Percentiles rank a stretch among this genome's conserved stretches.
Conservation (phyloP, 345 rosid species). For the Triadica sebifera region DNA sequence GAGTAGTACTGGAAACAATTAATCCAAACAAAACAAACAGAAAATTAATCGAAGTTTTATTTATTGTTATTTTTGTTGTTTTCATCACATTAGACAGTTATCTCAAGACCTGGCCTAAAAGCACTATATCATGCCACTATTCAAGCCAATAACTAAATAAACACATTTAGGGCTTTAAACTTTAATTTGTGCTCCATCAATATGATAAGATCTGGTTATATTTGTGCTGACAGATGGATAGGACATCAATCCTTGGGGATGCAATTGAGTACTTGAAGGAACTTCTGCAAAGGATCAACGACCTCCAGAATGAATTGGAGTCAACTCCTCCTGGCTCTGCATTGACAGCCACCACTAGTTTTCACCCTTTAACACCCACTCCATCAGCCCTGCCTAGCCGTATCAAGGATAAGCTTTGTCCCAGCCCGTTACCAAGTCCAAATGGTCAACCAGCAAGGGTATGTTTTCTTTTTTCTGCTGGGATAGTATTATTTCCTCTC, state of each 20-base stretch:
- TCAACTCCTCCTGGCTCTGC: slow-evolving; percentile 66
- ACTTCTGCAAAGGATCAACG: slow-evolving; percentile 91
- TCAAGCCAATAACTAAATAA: not conserved
- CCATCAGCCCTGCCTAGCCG: slow-evolving; percentile 77
- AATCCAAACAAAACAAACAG: too few relatives aligned
- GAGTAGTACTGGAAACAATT: too few relatives aligned
- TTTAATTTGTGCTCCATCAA: not conserved
- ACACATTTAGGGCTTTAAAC: not conserved
- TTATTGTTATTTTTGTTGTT: not conserved
- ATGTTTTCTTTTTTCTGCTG: slow-evolving; percentile 4
- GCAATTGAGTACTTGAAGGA: slow-evolving; percentile 96
- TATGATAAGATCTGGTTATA: slow-evolving; percentile 2
- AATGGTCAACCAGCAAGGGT: slow-evolving; percentile 90
- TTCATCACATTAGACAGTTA: too few relatives aligned
- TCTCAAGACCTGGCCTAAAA: not conserved
- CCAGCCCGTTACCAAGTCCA: slow-evolving; percentile 66
- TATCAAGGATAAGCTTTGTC: slow-evolving; percentile 79
- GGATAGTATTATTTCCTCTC: not conserved
- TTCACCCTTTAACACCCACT: slow-evolving; percentile 86
- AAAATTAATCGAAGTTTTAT: too few relatives aligned
- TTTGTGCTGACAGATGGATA: slow-evolving; percentile 71
- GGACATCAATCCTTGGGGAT: slow-evolving; percentile 97
- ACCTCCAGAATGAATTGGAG: slow-evolving; percentile 86
- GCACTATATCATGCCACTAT: too few relatives aligned
- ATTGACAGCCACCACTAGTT: slow-evolving; percentile 60